Conservation (phyloP, 495 filamentous ascomycete genomes). For the Arthonia radiata region DNA sequence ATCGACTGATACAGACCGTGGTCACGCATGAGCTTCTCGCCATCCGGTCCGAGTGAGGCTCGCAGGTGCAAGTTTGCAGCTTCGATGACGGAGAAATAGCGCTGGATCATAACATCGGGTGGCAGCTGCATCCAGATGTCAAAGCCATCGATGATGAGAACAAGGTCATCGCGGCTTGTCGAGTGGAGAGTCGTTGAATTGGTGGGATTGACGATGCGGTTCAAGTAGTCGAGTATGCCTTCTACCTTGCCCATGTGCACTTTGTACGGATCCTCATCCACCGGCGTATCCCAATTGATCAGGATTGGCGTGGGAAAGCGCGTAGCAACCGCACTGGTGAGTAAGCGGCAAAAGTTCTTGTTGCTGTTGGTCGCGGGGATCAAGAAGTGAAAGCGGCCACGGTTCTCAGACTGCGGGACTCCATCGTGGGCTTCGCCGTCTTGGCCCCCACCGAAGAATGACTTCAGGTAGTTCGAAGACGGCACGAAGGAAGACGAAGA, state of each 20-base stretch:
- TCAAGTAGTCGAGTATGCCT: slow-evolving; percentile 27
- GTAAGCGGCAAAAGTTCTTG: slow-evolving; percentile 28
- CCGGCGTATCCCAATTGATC: slow-evolving; percentile 17
- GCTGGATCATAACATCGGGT: slow-evolving; percentile 27
- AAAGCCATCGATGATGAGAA: slow-evolving; percentile 30
- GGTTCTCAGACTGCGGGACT: too few species aligned
- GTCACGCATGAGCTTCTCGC: slow-evolving; percentile 10
- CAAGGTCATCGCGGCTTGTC: slow-evolving; percentile 28
- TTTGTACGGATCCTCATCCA: slow-evolving; percentile 12
- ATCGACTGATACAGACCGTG: slow-evolving; percentile 23
- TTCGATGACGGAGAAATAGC: slow-evolving; percentile 24
- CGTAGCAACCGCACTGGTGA: slow-evolving; percentile 34
- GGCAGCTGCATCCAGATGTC: slow-evolving; percentile 39
- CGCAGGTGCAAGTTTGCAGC: slow-evolving; percentile 23
- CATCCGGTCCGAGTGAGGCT: slow-evolving; percentile 25
- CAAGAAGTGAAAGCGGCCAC: slow-evolving; percentile 41
- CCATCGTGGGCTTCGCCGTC: too few species aligned
- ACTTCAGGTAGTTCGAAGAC: too few species aligned
- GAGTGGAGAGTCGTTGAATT: not conserved
- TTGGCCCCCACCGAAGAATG: too few species aligned
- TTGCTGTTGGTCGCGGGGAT: slow-evolving; percentile 26
- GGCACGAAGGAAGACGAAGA: too few species aligned
- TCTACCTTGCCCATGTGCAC: slow-evolving; percentile 14
- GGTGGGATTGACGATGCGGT: slow-evolving; percentile 13
- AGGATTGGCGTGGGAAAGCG: slow-evolving; percentile 35